Evolutionary conservation across 345 rosid species (phyloP).

Genomic region (Linum lewisii): DNA sequence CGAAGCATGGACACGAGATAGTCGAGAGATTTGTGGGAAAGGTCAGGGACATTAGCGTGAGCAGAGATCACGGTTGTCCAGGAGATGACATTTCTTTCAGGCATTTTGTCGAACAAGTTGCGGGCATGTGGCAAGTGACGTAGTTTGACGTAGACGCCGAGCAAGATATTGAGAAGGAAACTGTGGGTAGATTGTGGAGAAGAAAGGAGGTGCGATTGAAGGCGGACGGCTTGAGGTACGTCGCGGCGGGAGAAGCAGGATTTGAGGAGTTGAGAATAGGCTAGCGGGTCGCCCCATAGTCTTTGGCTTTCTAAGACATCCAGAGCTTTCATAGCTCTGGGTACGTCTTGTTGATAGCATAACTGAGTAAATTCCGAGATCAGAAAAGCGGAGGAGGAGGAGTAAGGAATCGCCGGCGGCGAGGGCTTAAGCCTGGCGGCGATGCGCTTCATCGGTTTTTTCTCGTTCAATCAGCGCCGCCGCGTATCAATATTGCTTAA

Average conservation of each 20-base stretch:
- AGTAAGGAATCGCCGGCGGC: background rate
- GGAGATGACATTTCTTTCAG: conserved; percentile 29
- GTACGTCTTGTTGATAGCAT: conserved; percentile 47
- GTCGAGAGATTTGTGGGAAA: background rate
- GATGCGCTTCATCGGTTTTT: background rate
- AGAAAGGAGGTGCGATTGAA: conserved; percentile 42
- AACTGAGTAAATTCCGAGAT: conserved; percentile 38
- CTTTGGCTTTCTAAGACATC: conserved; percentile 33
- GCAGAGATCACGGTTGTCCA: conserved; percentile 68
- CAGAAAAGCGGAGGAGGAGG: conserved; percentile 14
- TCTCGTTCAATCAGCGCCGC: too few species aligned
- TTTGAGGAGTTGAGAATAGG: conserved; percentile 50
- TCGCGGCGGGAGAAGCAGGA: conserved; percentile 42
- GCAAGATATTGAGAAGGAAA: conserved; percentile 35
- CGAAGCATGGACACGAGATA: conserved; percentile 36
- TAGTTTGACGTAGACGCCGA: conserved; percentile 49
- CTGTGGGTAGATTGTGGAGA: conserved; percentile 34
- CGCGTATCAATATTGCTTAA: too few species aligned
- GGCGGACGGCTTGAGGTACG: conserved; percentile 34
- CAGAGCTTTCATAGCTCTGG: conserved; percentile 49
- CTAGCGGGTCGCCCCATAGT: conserved; percentile 40
- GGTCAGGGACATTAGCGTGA: conserved; percentile 19
- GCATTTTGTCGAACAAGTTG: conserved; percentile 33
- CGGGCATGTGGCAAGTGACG: background rate
- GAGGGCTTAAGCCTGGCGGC: background rate